phyloP scores from a whole-genome alignment of 2,329 filamentous ascomycete species.

The Trichoderma sp. region DNA sequence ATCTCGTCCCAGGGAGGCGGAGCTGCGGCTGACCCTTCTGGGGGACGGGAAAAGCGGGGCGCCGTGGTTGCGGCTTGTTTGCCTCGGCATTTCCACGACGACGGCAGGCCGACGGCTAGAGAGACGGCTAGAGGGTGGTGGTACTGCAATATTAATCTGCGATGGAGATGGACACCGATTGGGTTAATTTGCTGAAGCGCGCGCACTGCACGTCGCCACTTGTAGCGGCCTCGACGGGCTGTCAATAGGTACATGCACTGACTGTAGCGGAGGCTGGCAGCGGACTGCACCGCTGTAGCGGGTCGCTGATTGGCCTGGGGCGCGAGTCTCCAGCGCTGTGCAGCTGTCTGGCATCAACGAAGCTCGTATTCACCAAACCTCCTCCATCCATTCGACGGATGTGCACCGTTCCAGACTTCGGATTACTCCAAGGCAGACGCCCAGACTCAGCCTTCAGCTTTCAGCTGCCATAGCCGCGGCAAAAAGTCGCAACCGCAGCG shows the following conservation, averaged over 20 bases:
- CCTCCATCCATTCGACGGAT: too few relatives aligned
- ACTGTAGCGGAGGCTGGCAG: background rate
- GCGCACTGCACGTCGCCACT: background rate
- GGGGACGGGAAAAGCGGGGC: constrained; percentile 11
- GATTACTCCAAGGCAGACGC: background rate
- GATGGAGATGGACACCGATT: background rate
- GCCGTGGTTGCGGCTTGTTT: constrained; percentile 3
- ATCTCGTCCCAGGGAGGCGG: constrained; percentile 11
- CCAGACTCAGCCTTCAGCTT: background rate
- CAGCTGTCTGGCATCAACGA: background rate
- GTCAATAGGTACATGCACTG: too few relatives aligned
- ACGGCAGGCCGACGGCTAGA: background rate
- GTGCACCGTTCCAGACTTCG: too few relatives aligned
- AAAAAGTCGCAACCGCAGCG: background rate
- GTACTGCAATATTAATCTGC: background rate
- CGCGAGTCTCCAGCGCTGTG: background rate
- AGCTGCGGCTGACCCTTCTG: constrained; percentile 13
- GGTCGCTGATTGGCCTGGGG: background rate
- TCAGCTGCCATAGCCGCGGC: constrained; percentile 6
- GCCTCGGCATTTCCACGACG: constrained; percentile 16
- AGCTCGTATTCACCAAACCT: background rate
- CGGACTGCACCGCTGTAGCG: background rate
- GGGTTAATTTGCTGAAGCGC: background rate
- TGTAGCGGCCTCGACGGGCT: background rate
- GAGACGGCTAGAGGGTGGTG: background rate